A percentile compares a stretch with the other conserved stretches of the same genome.
These are phyloP conservation scores for Pseudozyma hubeiensis DNA, from an alignment of 1,284 basidiomycete genomes.

Conservation along the genomic window DNA sequence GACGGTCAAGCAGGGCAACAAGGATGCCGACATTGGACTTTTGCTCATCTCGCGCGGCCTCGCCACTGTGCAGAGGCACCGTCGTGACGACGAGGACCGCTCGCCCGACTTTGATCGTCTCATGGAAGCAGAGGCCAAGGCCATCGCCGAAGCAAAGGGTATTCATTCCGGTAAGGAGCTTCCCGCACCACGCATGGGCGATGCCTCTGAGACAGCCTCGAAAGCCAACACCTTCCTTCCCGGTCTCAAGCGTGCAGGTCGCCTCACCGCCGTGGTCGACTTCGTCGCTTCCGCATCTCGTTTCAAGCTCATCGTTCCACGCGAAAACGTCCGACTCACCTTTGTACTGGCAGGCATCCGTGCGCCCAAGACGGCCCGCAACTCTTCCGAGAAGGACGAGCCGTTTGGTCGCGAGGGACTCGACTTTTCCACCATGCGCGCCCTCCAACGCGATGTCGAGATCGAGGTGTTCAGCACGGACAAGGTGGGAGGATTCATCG, in stretches of 20 bases:
- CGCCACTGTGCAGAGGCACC: conserved; percentile 88
- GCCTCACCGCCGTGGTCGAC: conserved; percentile 86
- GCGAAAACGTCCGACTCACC: conserved; percentile 59
- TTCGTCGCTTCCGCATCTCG: conserved; percentile 77
- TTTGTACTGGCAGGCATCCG: conserved; percentile 68
- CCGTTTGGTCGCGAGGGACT: conserved; percentile 86
- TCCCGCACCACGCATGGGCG: conserved; percentile 76
- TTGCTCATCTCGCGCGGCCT: conserved; percentile 92
- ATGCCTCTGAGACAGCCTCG: conserved; percentile 76
- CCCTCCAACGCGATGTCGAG: conserved; percentile 95
- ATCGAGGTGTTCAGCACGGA: conserved; percentile 89
- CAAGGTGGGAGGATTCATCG: conserved; percentile 96
- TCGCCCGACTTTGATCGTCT: conserved; percentile 94
- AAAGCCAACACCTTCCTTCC: conserved; percentile 76
- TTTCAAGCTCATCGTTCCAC: conserved; percentile 61
- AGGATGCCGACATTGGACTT: conserved; percentile 80
- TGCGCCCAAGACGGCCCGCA: conserved; percentile 71
- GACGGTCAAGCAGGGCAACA: conserved; percentile 56
- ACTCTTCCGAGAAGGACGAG: conserved; percentile 85
- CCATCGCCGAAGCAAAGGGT: conserved; percentile 82
- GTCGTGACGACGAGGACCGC: conserved; percentile 90
- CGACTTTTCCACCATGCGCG: conserved; percentile 81
- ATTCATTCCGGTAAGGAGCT: conserved; percentile 93
- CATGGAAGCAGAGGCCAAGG: conserved; percentile 88
- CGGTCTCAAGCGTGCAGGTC: conserved; percentile 88